Percentiles rank a stretch among this genome's conserved stretches.
phyloP scores from a whole-genome alignment of 371 early-diverging fungal genomes.

The Dinochytrium kinnereticum region DNA sequence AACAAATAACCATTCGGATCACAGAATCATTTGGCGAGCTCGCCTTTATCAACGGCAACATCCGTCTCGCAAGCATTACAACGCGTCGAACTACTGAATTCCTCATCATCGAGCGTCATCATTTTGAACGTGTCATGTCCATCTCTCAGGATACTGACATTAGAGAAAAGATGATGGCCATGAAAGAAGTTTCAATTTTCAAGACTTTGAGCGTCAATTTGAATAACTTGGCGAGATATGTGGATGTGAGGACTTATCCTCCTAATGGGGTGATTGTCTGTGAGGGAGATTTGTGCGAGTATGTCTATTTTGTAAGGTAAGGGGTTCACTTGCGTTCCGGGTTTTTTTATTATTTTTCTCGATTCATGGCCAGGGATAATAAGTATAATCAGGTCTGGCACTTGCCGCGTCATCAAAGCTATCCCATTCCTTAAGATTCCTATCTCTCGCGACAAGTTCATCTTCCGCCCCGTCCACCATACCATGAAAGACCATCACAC shows the following conservation, averaged over 20 bases:
- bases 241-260: constrained; percentile 27
- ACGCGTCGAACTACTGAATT: constrained; percentile 42
- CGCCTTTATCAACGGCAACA: constrained; percentile 27
- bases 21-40: constrained; percentile 46
- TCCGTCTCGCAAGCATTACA: constrained; percentile 24
- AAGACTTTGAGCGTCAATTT: constrained; percentile 29
- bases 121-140: constrained; percentile 30
- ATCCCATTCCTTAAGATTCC: constrained; percentile 33
- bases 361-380: neutral
- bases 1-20: no score
- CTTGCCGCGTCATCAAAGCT: constrained; percentile 42
- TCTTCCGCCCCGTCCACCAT: constrained; percentile 2
- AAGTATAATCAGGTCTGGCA: constrained; percentile 33
- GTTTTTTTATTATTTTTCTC: neutral
- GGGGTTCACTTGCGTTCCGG: neutral
- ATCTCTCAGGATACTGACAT: constrained; percentile 25
- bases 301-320: constrained; percentile 39
- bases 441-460: constrained; percentile 6
- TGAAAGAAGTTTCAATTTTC: constrained; percentile 31
- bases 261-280: constrained; percentile 32
- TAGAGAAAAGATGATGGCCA: constrained; percentile 22
- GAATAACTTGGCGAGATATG: constrained; percentile 28
- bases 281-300: constrained; percentile 35
- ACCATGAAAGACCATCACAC: neutral
- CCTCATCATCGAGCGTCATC: constrained; percentile 29